These are phyloP conservation scores for Aspergillus bombycis DNA, from an alignment of 2,329 filamentous ascomycete species.

Conservation along the genomic window DNA sequence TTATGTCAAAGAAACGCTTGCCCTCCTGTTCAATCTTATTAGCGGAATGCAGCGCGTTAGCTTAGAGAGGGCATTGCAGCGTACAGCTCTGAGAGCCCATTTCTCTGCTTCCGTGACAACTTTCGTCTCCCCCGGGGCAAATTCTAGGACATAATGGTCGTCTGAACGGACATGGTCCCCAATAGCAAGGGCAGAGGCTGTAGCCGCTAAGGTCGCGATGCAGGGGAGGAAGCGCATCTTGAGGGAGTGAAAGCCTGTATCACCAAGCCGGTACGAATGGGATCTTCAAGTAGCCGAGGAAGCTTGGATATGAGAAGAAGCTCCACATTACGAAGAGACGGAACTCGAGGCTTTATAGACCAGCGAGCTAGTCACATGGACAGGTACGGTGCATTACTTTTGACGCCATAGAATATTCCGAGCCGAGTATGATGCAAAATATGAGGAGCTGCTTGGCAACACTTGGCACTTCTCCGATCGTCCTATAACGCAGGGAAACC, in stretches of 20 bases:
- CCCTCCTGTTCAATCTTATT: neutral
- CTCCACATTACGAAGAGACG: too few relatives aligned
- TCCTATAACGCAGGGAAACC: too few relatives aligned
- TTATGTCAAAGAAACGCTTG: conserved; percentile 8
- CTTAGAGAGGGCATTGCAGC: neutral
- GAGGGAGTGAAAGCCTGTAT: neutral
- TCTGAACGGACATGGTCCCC: neutral
- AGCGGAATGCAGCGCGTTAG: neutral
- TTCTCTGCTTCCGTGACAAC: conserved; percentile 8
- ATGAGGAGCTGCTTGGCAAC: neutral
- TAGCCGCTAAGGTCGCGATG: neutral
- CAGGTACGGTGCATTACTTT: neutral
- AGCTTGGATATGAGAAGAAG: neutral
- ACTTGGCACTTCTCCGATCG: neutral
- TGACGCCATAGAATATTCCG: neutral
- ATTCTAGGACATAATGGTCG: neutral
- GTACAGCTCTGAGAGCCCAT: conserved; percentile 7
- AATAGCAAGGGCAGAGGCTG: neutral
- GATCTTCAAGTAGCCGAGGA: neutral
- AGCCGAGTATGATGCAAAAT: neutral
- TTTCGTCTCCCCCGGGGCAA: conserved; percentile 1
- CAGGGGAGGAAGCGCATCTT: neutral
- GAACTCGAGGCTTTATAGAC: neutral
- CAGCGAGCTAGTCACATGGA: neutral
- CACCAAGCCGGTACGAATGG: neutral